phyloP scores from a whole-genome alignment of 1,139 yeast species.

The Lodderomyces theae region DNA sequence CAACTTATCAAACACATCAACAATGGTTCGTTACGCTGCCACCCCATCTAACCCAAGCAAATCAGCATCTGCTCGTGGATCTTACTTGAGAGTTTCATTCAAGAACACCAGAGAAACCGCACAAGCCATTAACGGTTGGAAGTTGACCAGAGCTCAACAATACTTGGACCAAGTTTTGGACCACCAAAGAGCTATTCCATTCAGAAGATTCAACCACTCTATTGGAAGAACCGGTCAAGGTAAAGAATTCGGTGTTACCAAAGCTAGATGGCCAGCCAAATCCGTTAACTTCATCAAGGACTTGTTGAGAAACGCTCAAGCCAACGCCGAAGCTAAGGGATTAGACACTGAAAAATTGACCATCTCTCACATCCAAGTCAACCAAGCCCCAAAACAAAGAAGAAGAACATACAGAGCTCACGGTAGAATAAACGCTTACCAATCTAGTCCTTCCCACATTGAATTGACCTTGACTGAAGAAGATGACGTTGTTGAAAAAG shows the following conservation, averaged over 20 bases:
- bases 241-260: conserved; percentile 99
- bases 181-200: conserved; percentile 99
- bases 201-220: conserved; percentile 96
- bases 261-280: conserved; percentile 99
- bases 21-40: conserved; percentile 88
- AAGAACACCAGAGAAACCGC: conserved; percentile 99
- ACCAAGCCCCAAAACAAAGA: conserved; percentile 99
- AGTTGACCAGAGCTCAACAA: conserved; percentile 90
- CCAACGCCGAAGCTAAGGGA: conserved; percentile 99
- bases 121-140: conserved; percentile 98
- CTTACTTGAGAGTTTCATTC: conserved; percentile 98
- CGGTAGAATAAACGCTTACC: conserved; percentile 99
- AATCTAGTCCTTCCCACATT: conserved; percentile 98
- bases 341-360: conserved; percentile 91
- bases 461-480: conserved; percentile 96
- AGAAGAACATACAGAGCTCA: conserved; percentile 99
- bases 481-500: conserved; percentile 92
- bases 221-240: conserved; percentile 99
- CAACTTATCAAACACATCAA: conserved; percentile 7
- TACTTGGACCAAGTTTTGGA: conserved; percentile 96
- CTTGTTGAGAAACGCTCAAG: conserved; percentile 94
- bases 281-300: conserved; percentile 94
- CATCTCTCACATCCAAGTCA: conserved; percentile 98
- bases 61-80: conserved; percentile 99
- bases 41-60: conserved; percentile 99